A percentile compares a stretch with the other conserved stretches of the same genome.
phyloP scores from a whole-genome alignment of 2,329 filamentous ascomycete genomes.

The Arthrobotrys pseudoclavata region DNA sequence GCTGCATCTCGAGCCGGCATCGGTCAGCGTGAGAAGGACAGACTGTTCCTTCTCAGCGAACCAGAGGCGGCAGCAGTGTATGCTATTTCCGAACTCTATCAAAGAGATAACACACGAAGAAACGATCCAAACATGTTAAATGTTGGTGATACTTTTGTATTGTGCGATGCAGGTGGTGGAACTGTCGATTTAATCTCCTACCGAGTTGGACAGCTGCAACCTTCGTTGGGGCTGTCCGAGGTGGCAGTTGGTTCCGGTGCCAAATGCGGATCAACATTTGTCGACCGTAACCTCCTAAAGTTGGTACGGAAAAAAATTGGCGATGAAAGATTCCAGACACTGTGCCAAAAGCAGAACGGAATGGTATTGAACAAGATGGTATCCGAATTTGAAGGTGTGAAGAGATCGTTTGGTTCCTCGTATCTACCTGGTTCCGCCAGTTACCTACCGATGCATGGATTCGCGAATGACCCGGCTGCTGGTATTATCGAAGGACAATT shows the following conservation, averaged over 20 bases:
- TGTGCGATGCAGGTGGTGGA: constrained; percentile 75
- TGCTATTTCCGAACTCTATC: constrained; percentile 57
- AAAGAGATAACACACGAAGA: constrained; percentile 38
- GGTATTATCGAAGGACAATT: constrained; percentile 56
- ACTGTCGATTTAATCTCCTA: constrained; percentile 93
- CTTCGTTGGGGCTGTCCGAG: constrained; percentile 49
- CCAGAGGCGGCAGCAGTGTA: constrained; percentile 64
- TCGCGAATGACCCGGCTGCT: constrained; percentile 45
- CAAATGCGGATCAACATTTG: constrained; percentile 54
- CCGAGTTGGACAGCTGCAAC: constrained; percentile 77
- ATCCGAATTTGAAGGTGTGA: constrained; percentile 49
- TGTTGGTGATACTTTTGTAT: constrained; percentile 70
- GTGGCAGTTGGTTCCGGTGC: constrained; percentile 54
- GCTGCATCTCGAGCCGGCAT: constrained; percentile 71
- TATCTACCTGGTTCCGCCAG: constrained; percentile 31
- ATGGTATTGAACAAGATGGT: constrained; percentile 55
- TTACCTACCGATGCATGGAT: constrained; percentile 47
- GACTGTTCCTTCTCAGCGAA: constrained; percentile 63
- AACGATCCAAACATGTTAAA: constrained; percentile 64
- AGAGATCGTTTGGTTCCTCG: constrained; percentile 47
- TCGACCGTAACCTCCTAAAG: constrained; percentile 49
- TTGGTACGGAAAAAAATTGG: constrained; percentile 44
- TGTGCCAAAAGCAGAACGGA: constrained; percentile 40
- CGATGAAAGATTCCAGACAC: constrained; percentile 34
- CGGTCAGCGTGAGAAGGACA: constrained; percentile 68